A percentile compares a stretch with the other conserved stretches of the same genome.
Evolutionary conservation across 2,329 filamentous ascomycete species (phyloP).

Genomic region (Diaporthe eres): DNA sequence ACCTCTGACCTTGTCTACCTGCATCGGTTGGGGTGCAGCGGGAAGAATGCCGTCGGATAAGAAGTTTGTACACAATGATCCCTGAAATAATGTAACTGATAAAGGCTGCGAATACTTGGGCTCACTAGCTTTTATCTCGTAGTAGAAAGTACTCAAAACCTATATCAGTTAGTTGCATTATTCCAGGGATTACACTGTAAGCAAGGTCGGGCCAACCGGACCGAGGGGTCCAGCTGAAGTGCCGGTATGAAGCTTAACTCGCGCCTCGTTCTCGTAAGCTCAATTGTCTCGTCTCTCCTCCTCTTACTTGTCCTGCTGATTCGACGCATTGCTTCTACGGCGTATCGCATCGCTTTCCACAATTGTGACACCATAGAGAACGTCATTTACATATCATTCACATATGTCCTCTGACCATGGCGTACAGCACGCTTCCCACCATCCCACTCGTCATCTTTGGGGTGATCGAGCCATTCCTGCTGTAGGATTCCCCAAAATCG

Average conservation of each 20-base stretch:
- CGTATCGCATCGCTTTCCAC: neutral
- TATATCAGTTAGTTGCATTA: too few relatives aligned
- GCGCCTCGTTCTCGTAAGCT: neutral
- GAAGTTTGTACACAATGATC: too few relatives aligned
- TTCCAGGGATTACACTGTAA: neutral
- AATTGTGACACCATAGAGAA: neutral
- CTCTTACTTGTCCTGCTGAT: neutral
- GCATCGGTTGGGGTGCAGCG: too few relatives aligned
- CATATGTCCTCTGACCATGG: neutral
- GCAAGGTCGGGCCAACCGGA: neutral
- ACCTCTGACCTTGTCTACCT: too few relatives aligned
- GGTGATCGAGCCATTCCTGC: constrained; percentile 13
- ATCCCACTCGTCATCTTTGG: constrained; percentile 34
- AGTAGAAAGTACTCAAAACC: too few relatives aligned
- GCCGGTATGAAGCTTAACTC: neutral
- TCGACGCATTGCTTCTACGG: neutral
- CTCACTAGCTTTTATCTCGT: too few relatives aligned
- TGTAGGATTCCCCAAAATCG: neutral
- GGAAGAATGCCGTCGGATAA: too few relatives aligned
- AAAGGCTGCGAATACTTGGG: too few relatives aligned
- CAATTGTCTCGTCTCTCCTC: neutral
- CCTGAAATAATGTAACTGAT: too few relatives aligned
- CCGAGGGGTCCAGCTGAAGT: neutral
- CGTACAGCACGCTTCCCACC: constrained; percentile 26
- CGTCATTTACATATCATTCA: neutral